phyloP scores from a whole-genome alignment of 495 filamentous ascomycete genomes.

The Parmelia sp. region DNA sequence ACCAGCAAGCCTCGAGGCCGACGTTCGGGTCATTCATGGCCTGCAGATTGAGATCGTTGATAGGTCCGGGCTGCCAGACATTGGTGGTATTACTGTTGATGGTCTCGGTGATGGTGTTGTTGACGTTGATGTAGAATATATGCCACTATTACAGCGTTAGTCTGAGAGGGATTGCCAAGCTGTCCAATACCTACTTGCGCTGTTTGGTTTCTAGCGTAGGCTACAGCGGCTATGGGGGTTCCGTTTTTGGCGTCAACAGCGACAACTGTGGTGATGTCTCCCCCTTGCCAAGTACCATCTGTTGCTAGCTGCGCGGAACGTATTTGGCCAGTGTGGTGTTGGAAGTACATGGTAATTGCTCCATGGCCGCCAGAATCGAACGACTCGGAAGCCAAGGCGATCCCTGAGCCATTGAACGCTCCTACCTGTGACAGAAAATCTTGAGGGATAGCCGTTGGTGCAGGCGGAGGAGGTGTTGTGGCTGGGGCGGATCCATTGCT shows the following conservation, averaged over 20 bases:
- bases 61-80: slow-evolving; percentile 27
- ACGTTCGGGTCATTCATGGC: slow-evolving; percentile 29
- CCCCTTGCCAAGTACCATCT: slow-evolving; percentile 29
- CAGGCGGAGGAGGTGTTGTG: not conserved
- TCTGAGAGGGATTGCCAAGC: not conserved
- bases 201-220: slow-evolving; percentile 27
- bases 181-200: slow-evolving; percentile 19
- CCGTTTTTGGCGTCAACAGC: slow-evolving; percentile 34
- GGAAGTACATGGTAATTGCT: slow-evolving; percentile 34
- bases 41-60: slow-evolving; percentile 28
- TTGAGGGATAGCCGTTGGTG: slow-evolving; percentile 10
- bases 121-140: slow-evolving; percentile 31
- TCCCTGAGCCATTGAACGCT: slow-evolving; percentile 35
- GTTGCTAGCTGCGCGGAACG: slow-evolving; percentile 28
- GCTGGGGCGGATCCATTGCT: not conserved
- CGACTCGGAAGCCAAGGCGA: slow-evolving; percentile 33
- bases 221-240: slow-evolving; percentile 34
- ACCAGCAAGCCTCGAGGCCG: slow-evolving; percentile 36
- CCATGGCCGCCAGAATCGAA: slow-evolving; percentile 26
- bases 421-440: slow-evolving; percentile 27
- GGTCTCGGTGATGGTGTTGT: slow-evolving; percentile 28
- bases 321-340: slow-evolving; percentile 32
- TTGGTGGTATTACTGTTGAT: slow-evolving; percentile 30
- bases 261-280: slow-evolving; percentile 28
- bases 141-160: slow-evolving; percentile 26